Base-by-base conservation (phyloP, 176 grass and related monocot genomes). In the Saccharum spontaneum region DNA sequence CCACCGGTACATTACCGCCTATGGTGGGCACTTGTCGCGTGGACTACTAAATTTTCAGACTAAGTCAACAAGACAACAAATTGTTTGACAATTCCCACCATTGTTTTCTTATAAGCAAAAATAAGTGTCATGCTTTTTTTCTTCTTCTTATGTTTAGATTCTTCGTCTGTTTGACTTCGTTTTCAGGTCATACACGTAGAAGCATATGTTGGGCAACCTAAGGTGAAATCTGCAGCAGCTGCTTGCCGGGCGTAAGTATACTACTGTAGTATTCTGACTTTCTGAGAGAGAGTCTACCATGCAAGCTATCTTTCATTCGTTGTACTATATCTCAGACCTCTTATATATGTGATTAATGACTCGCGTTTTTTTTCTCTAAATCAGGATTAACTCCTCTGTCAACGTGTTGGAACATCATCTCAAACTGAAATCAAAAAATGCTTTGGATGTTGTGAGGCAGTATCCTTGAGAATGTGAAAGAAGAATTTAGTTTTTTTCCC, bases 311-410 rank as follows among this genome's bases (percentile, higher is more conserved):
- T 62, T 62, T 4, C 57, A 10, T 40, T 59, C 43, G 6, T 11
- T 76, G 1, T 18, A 7, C 26, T 38, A 40, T 78, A 28, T 30
- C 7, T 62, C 18, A 57, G 43, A 73, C 61, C 22, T 74, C 28
- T 74, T 12, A 22, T 62, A 24, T 84, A 37, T 48, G 69, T 34
- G 74, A 80, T 79, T 6, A 43, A 75, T 34, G 17, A n/a, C 33
- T 76, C 6, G 4, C 28, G 0, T 52, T 52, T 54, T 52, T 49
- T 54, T 55, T n/a, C 2, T 37, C 11, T 18, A 31, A 48, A 70
- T 77, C 81, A 97, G 94, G 86, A 92, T 94, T 75, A 97, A 97
- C 82, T 97, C 92, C 28, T 94, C 92, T 86, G 31, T 94, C 39
- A 87, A 97, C 63, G 73, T 97, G 83, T 74, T 97, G 55, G 92